Conservation (phyloP, 352 stramenopile species). For the Phytophthora vignae region DNA sequence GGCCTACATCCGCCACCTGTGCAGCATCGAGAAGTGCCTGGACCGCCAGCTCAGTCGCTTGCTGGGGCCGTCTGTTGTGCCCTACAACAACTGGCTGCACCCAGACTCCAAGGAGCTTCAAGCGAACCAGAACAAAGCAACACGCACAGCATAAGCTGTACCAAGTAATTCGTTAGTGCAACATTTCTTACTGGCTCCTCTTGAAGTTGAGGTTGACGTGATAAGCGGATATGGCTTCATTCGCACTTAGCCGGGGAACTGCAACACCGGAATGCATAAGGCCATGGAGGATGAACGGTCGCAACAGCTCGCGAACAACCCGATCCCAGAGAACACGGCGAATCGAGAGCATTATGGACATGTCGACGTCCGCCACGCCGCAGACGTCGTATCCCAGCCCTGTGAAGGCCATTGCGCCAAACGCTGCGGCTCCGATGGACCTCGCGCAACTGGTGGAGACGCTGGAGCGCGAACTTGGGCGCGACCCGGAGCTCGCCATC, state of each 20-base stretch:
- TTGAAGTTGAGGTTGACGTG: conserved; percentile 14
- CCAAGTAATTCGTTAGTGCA: neutral
- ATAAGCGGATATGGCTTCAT: conserved; percentile 4
- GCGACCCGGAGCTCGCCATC: conserved; percentile 59
- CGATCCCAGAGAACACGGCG: conserved; percentile 3
- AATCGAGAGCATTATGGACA: conserved; percentile 11
- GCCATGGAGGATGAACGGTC: conserved; percentile 1
- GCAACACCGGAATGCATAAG: conserved; percentile 31
- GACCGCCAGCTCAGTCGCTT: conserved; percentile 49
- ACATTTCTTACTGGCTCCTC: neutral
- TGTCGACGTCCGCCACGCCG: neutral
- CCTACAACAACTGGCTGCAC: conserved; percentile 41
- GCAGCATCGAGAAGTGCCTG: conserved; percentile 89
- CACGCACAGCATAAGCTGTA: conserved; percentile 8
- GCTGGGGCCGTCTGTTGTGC: conserved; percentile 22
- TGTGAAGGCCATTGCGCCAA: neutral
- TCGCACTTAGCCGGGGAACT: conserved; percentile 26
- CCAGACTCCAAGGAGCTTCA: conserved; percentile 29
- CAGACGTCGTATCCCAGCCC: conserved; percentile 6
- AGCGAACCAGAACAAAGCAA: neutral
- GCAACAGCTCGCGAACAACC: neutral
- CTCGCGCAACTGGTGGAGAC: conserved; percentile 62
- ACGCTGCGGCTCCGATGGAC: conserved; percentile 27
- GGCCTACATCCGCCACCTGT: conserved; percentile 94
- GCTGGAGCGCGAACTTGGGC: conserved; percentile 58